Conservation (phyloP, 352 stramenopile genomes). For the Phytophthora pseudosyringae region DNA sequence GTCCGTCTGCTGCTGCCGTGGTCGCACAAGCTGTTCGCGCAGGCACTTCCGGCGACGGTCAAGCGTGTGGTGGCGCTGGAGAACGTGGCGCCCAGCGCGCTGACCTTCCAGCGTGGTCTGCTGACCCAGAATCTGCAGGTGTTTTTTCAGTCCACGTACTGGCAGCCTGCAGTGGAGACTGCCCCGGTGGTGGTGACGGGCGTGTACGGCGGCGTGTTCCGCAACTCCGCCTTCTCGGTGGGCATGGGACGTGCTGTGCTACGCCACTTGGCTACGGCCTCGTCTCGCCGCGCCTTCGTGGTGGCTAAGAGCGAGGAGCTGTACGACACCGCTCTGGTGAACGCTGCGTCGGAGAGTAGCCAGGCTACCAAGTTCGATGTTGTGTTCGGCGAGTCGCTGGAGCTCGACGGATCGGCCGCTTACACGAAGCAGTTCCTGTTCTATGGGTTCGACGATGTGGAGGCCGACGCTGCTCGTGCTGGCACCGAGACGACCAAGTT, state of each 20-base stretch:
- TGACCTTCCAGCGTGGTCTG: constrained; percentile 71
- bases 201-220: constrained; percentile 75
- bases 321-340: constrained; percentile 59
- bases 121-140: constrained; percentile 78
- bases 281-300: constrained; percentile 73
- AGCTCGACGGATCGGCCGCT: constrained; percentile 50
- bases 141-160: constrained; percentile 72
- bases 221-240: constrained; percentile 66
- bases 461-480: constrained; percentile 51
- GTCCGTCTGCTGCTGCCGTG: constrained; percentile 77
- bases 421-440: constrained; percentile 92
- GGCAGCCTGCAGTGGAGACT: constrained; percentile 25
- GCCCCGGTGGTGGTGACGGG: constrained; percentile 61
- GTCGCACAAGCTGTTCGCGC: constrained; percentile 77
- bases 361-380: constrained; percentile 69
- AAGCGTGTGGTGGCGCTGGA: constrained; percentile 80
- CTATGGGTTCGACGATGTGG: constrained; percentile 87
- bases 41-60: constrained; percentile 56
- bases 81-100: constrained; percentile 61
- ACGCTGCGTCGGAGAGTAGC: constrained; percentile 31
- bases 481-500: constrained; percentile 36
- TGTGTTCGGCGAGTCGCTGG: constrained; percentile 52
- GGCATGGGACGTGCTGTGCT: constrained; percentile 76
- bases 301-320: constrained; percentile 80
- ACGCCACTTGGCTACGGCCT: constrained; percentile 49